These are phyloP conservation scores for Rutstroemia sp. DNA, from an alignment of 2,329 filamentous ascomycete genomes.

Conservation along the genomic window DNA sequence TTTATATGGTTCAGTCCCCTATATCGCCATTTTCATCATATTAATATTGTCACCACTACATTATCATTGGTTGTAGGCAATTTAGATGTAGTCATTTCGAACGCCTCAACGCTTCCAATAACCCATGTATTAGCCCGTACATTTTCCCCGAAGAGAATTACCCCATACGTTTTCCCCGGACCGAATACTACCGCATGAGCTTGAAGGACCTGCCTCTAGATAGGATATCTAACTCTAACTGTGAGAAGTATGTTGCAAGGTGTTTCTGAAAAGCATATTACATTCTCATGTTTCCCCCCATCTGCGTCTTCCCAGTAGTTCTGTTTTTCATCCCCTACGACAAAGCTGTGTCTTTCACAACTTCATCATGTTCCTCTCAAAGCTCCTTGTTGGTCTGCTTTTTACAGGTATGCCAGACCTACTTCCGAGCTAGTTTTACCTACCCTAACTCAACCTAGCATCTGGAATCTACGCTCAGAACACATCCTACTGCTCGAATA, in stretches of 20 bases:
- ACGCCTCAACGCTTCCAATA: too few relatives aligned
- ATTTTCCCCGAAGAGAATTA: too few relatives aligned
- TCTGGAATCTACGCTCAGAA: slow-evolving; percentile 15
- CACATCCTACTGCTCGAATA: slow-evolving; percentile 16
- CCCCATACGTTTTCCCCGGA: too few relatives aligned
- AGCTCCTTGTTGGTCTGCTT: neutral
- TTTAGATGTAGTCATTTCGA: too few relatives aligned
- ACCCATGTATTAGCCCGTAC: too few relatives aligned
- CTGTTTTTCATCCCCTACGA: neutral
- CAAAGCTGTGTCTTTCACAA: neutral
- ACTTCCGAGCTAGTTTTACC: neutral
- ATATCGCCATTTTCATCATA: too few relatives aligned
- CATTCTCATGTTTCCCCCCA: neutral
- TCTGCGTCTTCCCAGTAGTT: neutral
- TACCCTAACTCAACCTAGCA: slow-evolving; percentile 8
- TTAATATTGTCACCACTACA: too few relatives aligned
- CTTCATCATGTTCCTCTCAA: neutral
- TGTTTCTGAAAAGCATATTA: neutral
- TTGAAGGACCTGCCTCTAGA: too few relatives aligned
- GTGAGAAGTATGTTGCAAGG: neutral
- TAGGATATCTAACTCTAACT: too few relatives aligned
- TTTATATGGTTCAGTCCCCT: too few relatives aligned
- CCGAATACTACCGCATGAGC: too few relatives aligned
- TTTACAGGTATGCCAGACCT: neutral
- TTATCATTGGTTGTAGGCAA: too few relatives aligned